Percentiles rank a stretch among this genome's conserved stretches.
These are phyloP conservation scores for Vigna trinervia DNA, from an alignment of 306 rosid genomes.

Conservation along the genomic window DNA sequence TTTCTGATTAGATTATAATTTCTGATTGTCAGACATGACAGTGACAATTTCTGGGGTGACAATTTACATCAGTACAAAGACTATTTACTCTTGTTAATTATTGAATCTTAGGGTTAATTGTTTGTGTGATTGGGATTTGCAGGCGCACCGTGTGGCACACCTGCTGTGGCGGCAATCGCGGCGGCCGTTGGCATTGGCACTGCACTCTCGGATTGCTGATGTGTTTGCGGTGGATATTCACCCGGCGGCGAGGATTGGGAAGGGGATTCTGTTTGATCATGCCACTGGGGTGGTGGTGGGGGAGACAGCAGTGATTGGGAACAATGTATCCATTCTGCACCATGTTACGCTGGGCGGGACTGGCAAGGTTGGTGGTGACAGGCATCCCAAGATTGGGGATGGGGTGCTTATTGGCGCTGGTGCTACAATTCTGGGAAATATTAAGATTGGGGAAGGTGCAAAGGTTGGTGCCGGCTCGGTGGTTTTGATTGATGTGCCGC, in stretches of 20 bases:
- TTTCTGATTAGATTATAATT: too few relatives aligned
- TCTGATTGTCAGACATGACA: too few relatives aligned
- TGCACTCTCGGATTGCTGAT: conserved; percentile 81
- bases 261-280: conserved; percentile 85
- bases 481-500: conserved; percentile 86
- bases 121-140: conserved; percentile 25
- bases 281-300: conserved; percentile 96
- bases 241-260: conserved; percentile 88
- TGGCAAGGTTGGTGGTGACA: conserved; percentile 87
- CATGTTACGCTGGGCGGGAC: conserved; percentile 97
- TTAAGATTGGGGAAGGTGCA: conserved; percentile 88
- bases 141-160: conserved; percentile 94
- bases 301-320: conserved; percentile 94
- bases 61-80: neutral
- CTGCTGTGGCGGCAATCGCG: conserved; percentile 81
- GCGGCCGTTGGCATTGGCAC: conserved; percentile 79
- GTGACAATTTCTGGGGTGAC: neutral
- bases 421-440: conserved; percentile 85
- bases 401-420: conserved; percentile 97
- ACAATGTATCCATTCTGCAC: conserved; percentile 88
- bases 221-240: conserved; percentile 95
- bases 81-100: neutral
- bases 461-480: conserved; percentile 95
- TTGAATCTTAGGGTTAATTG: neutral
- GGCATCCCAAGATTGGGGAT: conserved; percentile 94